Base-by-base conservation (phyloP, 202 grass and related monocot species). In the Bolboschoenoplectus hybrid region DNA sequence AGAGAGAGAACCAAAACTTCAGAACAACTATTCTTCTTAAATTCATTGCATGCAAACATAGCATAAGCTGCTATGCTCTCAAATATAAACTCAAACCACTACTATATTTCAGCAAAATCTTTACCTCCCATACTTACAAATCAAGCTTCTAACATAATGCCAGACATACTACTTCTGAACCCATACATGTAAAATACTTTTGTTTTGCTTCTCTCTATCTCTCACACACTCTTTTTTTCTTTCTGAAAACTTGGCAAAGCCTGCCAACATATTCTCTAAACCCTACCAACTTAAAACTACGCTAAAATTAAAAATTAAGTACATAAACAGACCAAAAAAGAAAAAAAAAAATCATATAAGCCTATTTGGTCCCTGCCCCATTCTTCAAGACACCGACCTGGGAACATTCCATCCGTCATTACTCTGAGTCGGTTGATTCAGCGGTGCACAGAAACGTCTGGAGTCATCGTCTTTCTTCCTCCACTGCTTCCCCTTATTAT, bases 351-450 rank as follows among this genome's bases (percentile, higher is more conserved):
- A 44, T 17, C 11, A 77, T 38, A 70, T 44, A 19, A 67, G 4
- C 50, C 50, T 56, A 56, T 38, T 56, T 8, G 1, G 5, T 20
- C 3, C 20, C 71, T 34, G 9, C 16, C 52, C 13, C 43, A 49
- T 65, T 68, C 43, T 49, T 83, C 46, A 83, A 9, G 45, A 9
- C 19, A 83, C 81, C 1, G 81, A 63, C 81, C 81, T 51, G 12
- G 43, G 81, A 64, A 67, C 63, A 53, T 83, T 83, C 81, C 81
- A 83, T 32, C 44, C n/a, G 26, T 83, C 63, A 81, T 63, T 81
- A 61, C 57, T 43, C 4, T n/a, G 55, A 38, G 62, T 36, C 19
- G 62, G 7, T 52, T 52, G 45, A 67, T 83, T 35, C 62, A 66
- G 26, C 0, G 62, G 81, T 5, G 81, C 19, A 10, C 81, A 83